phyloP scores from a whole-genome alignment of 2,329 filamentous ascomycete genomes.

The Aciculosporium take region DNA sequence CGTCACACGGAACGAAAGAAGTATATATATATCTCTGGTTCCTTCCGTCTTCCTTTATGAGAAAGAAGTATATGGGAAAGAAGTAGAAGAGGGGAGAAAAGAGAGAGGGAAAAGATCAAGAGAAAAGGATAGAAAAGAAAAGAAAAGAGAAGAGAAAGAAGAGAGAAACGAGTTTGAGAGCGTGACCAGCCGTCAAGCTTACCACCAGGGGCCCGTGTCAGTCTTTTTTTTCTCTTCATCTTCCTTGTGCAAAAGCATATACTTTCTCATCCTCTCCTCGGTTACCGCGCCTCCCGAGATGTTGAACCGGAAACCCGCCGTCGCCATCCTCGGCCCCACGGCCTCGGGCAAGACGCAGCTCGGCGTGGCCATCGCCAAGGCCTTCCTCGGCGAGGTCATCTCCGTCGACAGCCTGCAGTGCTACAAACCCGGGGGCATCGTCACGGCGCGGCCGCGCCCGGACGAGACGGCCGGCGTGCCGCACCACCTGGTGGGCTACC shows the following conservation, averaged over 20 bases:
- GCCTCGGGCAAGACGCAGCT: slow-evolving; percentile 3
- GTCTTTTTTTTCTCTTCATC: background rate
- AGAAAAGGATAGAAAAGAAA: too few relatives aligned
- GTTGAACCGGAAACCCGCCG: background rate
- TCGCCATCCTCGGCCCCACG: slow-evolving; percentile 1
- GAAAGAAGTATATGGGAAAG: too few relatives aligned
- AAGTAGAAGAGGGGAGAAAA: too few relatives aligned
- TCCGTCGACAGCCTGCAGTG: slow-evolving; percentile 3
- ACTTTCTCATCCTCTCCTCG: too few relatives aligned
- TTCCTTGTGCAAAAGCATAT: background rate
- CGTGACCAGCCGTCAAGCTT: too few relatives aligned
- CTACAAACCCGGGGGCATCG: background rate
- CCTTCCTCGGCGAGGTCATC: slow-evolving; percentile 1
- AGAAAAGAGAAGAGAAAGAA: too few relatives aligned
- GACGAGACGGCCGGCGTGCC: background rate
- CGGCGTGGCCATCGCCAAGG: slow-evolving; percentile 2
- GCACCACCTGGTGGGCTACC: slow-evolving; percentile 1
- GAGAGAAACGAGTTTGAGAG: background rate
- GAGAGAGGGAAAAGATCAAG: too few relatives aligned
- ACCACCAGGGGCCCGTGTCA: too few relatives aligned
- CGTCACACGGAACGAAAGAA: too few relatives aligned
- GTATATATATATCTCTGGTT: too few relatives aligned
- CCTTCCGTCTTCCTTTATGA: too few relatives aligned
- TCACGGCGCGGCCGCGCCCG: background rate
- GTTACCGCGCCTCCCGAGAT: too few relatives aligned